A percentile compares a stretch with the other conserved stretches of the same genome.
Conservation (phyloP, 192 early-diverging fungal genomes). For the Chytriomyces confervae region DNA sequence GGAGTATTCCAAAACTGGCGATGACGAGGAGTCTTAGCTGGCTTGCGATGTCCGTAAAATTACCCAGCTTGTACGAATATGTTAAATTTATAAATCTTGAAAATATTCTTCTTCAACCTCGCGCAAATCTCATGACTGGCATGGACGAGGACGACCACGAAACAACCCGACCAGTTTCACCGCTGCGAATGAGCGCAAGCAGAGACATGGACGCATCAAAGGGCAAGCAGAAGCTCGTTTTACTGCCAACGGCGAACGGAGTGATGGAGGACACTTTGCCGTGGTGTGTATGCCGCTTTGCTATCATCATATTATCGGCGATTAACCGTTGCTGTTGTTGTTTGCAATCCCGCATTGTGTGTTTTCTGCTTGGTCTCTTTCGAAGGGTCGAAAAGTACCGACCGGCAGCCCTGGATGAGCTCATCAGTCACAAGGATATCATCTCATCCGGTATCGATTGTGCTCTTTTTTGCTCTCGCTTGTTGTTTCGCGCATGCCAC, state of each 20-base stretch:
- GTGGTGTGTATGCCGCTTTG: slow-evolving; percentile 32
- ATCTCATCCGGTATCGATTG: slow-evolving; percentile 76
- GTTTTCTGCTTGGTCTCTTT: background rate
- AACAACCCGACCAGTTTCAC: slow-evolving; percentile 13
- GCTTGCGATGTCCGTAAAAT: no score
- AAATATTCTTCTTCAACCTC: no score
- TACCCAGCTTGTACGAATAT: no score
- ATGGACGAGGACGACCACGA: slow-evolving; percentile 27
- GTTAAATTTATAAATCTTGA: no score
- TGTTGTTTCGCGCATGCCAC: background rate
- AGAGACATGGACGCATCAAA: background rate
- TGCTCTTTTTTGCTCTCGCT: background rate
- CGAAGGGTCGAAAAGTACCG: slow-evolving; percentile 97
- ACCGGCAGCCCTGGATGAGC: slow-evolving; percentile 81
- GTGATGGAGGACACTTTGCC: slow-evolving; percentile 40
- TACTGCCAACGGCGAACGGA: slow-evolving; percentile 30
- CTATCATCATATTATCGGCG: background rate
- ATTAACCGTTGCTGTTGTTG: background rate
- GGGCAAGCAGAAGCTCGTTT: slow-evolving; percentile 30
- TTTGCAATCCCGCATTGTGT: background rate
- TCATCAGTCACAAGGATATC: slow-evolving; percentile 93
- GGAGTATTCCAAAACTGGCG: no score
- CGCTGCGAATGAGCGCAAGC: slow-evolving; percentile 13
- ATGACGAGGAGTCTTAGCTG: no score
- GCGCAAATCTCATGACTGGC: background rate